A percentile compares a stretch with the other conserved stretches of the same genome.
These are phyloP conservation scores for Harrya chromipes DNA, from an alignment of 768 basidiomycete species.

Conservation along the genomic window DNA sequence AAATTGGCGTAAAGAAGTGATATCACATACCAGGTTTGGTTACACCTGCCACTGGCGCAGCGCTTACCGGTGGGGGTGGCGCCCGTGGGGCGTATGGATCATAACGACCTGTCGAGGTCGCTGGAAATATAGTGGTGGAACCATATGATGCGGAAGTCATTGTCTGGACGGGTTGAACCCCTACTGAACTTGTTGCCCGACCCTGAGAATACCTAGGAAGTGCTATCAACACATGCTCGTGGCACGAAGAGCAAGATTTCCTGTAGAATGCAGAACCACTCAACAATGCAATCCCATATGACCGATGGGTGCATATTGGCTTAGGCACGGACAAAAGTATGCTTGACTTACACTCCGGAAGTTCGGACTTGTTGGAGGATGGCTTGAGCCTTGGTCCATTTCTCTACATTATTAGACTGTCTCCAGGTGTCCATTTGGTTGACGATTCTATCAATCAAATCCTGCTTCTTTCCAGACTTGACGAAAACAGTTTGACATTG, in stretches of 20 bases:
- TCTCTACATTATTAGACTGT: conserved; percentile 51
- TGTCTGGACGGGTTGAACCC: conserved; percentile 24
- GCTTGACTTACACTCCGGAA: conserved; percentile 58
- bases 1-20: conserved; percentile 8
- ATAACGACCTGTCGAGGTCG: conserved; percentile 44
- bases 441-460: conserved; percentile 76
- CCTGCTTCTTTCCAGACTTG: conserved; percentile 85
- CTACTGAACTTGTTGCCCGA: conserved; percentile 23
- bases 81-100: conserved; percentile 65
- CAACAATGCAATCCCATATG: conserved; percentile 8
- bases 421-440: conserved; percentile 60
- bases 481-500: conserved; percentile 65
- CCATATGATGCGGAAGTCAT: conserved; percentile 19
- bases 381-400: conserved; percentile 66
- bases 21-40: conserved; percentile 28
- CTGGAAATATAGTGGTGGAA: conserved; percentile 22
- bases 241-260: background rate
- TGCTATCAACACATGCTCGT: conserved; percentile 16
- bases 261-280: conserved; percentile 7
- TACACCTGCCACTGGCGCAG: conserved; percentile 29
- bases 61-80: conserved; percentile 36
- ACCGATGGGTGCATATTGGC: conserved; percentile 9
- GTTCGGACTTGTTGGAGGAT: conserved; percentile 66
- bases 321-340: conserved; percentile 8
- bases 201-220: conserved; percentile 27